Percentiles rank a stretch among this genome's conserved stretches.
Conservation (phyloP, 805 yeast species). For the Candida fluviatilis region DNA sequence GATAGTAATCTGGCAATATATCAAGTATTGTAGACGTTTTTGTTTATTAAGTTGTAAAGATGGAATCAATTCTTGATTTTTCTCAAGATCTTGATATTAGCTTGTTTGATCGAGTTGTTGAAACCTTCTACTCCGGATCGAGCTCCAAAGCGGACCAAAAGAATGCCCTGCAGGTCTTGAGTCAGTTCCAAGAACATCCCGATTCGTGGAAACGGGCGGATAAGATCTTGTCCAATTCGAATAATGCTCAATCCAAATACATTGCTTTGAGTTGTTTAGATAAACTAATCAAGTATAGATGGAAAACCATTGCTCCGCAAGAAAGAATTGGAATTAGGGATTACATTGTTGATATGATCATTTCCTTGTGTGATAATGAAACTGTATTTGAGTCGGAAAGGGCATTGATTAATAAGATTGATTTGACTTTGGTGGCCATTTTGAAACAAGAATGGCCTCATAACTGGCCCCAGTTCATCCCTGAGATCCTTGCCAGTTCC, state of each 20-base stretch:
- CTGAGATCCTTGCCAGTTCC: conserved; percentile 84
- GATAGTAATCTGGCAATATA: not conserved
- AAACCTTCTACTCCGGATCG: conserved; percentile 74
- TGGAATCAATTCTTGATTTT: conserved; percentile 90
- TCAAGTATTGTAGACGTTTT: not conserved
- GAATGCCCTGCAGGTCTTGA: conserved; percentile 66
- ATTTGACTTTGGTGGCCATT: conserved; percentile 88
- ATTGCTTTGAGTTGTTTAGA: conserved; percentile 89
- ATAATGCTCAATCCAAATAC: conserved; percentile 83
- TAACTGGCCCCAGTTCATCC: conserved; percentile 96
- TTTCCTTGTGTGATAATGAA: conserved; percentile 84
- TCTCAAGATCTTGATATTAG: conserved; percentile 75
- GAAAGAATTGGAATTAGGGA: conserved; percentile 92
- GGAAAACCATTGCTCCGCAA: conserved; percentile 88
- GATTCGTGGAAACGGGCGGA: conserved; percentile 96
- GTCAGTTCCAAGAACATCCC: conserved; percentile 86
- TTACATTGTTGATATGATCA: conserved; percentile 90
- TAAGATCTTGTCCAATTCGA: conserved; percentile 72
- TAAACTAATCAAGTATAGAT: conserved; percentile 82
- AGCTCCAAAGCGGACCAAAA: conserved; percentile 59
- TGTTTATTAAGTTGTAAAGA: conserved; percentile 17
- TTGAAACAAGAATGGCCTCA: conserved; percentile 99
- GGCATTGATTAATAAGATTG: conserved; percentile 87
- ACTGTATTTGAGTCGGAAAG: conserved; percentile 64
- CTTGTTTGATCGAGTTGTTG: conserved; percentile 79